phyloP scores from a whole-genome alignment of 306 rosid genomes.

The Cotoneaster glaucophyllus region DNA sequence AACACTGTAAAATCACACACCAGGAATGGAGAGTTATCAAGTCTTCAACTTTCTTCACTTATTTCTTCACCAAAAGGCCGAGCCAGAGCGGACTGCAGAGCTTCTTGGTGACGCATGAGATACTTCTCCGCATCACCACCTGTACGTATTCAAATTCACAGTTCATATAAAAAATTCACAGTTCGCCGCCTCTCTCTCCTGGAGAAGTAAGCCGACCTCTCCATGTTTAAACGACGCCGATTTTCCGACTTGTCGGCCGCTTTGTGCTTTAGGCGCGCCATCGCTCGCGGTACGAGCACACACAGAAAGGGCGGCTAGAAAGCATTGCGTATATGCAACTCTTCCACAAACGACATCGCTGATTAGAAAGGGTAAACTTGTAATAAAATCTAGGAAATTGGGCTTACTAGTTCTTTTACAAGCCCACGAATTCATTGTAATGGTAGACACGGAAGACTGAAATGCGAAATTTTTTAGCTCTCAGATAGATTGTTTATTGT shows the following conservation, averaged over 20 bases:
- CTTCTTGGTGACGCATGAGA: constrained; percentile 47
- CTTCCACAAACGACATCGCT: background rate
- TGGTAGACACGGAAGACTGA: accelerated
- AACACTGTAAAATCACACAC: constrained; percentile 20
- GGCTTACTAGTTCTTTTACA: too few relatives aligned
- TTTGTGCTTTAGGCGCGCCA: constrained; percentile 25
- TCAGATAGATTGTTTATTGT: too few relatives aligned
- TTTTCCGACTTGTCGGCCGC: constrained; percentile 6
- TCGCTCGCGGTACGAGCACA: background rate
- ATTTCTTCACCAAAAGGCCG: constrained; percentile 42
- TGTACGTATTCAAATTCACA: constrained; percentile 9
- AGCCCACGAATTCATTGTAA: too few relatives aligned
- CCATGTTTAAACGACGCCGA: constrained; percentile 38
- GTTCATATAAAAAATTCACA: background rate
- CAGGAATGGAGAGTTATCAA: constrained; percentile 55
- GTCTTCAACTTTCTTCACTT: constrained; percentile 50
- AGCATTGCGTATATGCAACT: background rate
- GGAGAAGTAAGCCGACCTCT: constrained; percentile 74
- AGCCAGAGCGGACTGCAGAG: constrained; percentile 42
- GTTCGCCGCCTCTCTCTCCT: constrained; percentile 81
- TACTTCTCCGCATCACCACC: constrained; percentile 87
- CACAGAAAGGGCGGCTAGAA: background rate
- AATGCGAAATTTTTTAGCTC: too few relatives aligned
- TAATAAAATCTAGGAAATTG: too few relatives aligned
- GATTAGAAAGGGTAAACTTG: background rate